A percentile compares a stretch with the other conserved stretches of the same genome.
phyloP scores from a whole-genome alignment of 495 filamentous ascomycete species.

The Penicillium cinerascens region DNA sequence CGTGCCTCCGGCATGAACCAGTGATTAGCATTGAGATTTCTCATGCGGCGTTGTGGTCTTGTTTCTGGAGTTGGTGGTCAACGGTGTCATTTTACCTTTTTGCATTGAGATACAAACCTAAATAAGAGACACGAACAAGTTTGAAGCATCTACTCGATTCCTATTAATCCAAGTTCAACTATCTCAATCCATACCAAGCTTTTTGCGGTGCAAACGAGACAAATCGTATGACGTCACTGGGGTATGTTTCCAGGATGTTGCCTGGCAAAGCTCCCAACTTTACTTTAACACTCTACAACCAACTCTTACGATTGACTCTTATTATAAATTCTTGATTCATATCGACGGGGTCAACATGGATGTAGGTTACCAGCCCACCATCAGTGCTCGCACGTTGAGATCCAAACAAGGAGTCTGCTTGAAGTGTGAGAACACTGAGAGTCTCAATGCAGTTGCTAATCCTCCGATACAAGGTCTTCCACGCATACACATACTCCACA shows the following conservation, averaged over 20 bases:
- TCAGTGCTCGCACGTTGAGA: not conserved
- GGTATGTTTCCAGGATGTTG: not conserved
- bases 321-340: not conserved
- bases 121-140: not conserved
- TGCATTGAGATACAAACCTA: constrained; percentile 2
- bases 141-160: not conserved
- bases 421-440: not conserved
- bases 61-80: constrained; percentile 9
- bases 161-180: too few species aligned
- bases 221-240: constrained; percentile 16
- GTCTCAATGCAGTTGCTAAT: not conserved
- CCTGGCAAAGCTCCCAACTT: not conserved
- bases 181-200: too few species aligned
- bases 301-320: not conserved
- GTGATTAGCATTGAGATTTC: constrained; percentile 12
- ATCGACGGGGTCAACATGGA: constrained; percentile 11
- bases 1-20: constrained; percentile 36
- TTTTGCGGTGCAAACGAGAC: constrained; percentile 4
- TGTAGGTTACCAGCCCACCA: constrained; percentile 8
- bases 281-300: not conserved
- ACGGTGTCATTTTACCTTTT: constrained; percentile 6
- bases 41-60: constrained; percentile 11
- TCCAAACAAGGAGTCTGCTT: not conserved
- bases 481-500: constrained; percentile 62
- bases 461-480: constrained; percentile 50